Evolutionary conservation across 345 rosid species (phyloP), one percentile per base, ranked within the genome.

Genomic region (Salix caprea): DNA sequence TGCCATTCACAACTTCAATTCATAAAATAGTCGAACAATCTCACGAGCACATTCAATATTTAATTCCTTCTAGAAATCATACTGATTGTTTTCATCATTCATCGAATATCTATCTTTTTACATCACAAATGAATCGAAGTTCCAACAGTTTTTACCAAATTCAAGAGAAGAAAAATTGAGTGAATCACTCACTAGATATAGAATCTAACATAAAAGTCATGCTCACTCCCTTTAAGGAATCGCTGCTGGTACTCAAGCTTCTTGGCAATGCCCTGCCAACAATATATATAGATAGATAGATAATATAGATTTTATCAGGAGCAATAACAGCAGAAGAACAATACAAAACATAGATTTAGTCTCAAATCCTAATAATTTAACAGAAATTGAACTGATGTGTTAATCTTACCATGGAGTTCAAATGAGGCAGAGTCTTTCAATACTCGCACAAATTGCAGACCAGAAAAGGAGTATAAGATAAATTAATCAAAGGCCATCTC

Each of bases 401-500:
- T 0, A 18, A 52, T 52, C 58, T 52, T 52, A 52, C 58, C 23
- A 18, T 52, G 58, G 58, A 52, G 58, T 52, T 52, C 23, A 21
- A 2, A 52, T 6, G 58, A 52, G 58, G 7, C 58, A 23, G 44
- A 40, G 15, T 16, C 28, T 16, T 67, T 37, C 46, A 37, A 67
- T 23, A 1, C n/a, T 37, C 37, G 5, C n/a, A 18, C 7, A 26
- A 23, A 28, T 23, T 69, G 8, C 34, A 7, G 72, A 40, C 10
- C 2, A 40, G 14, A 9, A 52, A 52, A 52, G 19, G 23, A 52
- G 19, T 18, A 2, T 52, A 52, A 39, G 80, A 66, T 70, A 73
- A 70, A 58, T 78, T 24, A 36, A 9, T 67, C 74, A 44, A 56
- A 56, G 37, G 32, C 36, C 67, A 68, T 65, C 1, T 73, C 74